Evolutionary conservation across 1,284 basidiomycete species (phyloP), one percentile per base, ranked within the genome.

Genomic region (Malassezia vespertilionis): DNA sequence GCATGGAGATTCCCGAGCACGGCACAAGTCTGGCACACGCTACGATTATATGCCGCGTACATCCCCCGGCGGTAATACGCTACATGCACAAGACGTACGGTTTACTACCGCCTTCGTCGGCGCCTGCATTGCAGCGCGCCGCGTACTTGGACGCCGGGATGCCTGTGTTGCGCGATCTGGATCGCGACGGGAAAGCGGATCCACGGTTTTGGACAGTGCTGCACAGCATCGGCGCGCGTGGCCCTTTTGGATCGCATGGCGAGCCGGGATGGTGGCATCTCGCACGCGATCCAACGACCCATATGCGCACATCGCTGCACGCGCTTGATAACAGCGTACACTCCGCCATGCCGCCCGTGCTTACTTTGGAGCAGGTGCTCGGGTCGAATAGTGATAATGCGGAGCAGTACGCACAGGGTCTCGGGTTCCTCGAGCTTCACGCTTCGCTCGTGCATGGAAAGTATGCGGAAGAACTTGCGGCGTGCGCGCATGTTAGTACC

Each of bases 191-290:
- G 10, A 46, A 44, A n/a, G 46, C 46, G 14, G 58, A 62, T 35
- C 41, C 47, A 8, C 47, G 60, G 14, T 64, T 62, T 40, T 62
- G 60, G 60, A 53, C 55, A 22, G 44, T 64, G 1, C 37, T 64
- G 10, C 48, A 56, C 31, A 60, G 55, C 24, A 50, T 54, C 2
- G 37, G 53, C 0, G 33, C 28, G 14, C 52, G 62, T 20, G 62
- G 62, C 3, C 55, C 60, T 20, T 36, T 60, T 26, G 58, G 58
- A 5, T 32, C 59, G 2, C 23, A 52, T 0, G 37, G 54, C 37
- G 53, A 54, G 7, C 33, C 46, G 9, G 33, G 26, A 3, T 59
- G 61, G n/a, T 63, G 61, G 61, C 57, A 57, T 50, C 39, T 20
- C 14, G 17, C 35, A 31, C 18, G 36, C 27, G 30, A 9, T 17